Evolutionary conservation across 306 rosid species (phyloP).

Genomic region (Quercus variabilis): DNA sequence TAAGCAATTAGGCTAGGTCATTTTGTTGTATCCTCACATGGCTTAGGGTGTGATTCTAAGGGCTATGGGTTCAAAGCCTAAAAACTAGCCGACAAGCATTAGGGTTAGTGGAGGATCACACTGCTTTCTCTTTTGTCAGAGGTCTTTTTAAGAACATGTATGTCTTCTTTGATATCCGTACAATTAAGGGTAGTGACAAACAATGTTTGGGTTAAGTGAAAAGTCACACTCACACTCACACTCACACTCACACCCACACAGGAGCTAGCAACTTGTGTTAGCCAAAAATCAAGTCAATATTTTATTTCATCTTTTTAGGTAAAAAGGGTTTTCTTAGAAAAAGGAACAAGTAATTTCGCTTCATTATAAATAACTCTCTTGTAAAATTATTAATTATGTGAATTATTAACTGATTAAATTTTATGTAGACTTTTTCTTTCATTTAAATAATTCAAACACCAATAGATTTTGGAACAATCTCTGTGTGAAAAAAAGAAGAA

Average conservation of each 20-base stretch:
- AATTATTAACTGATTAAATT: no score
- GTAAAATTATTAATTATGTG: no score
- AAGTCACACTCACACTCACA: background rate
- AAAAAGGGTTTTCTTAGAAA: no score
- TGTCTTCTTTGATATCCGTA: slow-evolving; percentile 39
- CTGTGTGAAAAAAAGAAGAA: no score
- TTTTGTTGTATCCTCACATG: slow-evolving; percentile 31
- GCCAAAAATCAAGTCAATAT: background rate
- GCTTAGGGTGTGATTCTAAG: slow-evolving; percentile 4
- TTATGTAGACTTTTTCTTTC: no score
- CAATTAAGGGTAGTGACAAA: slow-evolving; percentile 21
- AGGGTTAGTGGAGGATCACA: slow-evolving; percentile 51
- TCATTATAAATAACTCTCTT: no score
- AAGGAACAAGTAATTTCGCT: no score
- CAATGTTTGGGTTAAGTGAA: slow-evolving; percentile 15
- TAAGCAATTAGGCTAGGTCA: slow-evolving; percentile 30
- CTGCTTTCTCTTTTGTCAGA: slow-evolving; percentile 33
- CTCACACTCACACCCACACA: background rate
- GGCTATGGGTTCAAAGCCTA: slow-evolving; percentile 18
- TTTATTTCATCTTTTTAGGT: background rate
- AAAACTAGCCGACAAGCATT: slow-evolving; percentile 38
- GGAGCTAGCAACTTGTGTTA: background rate
- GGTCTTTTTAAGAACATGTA: slow-evolving; percentile 22
- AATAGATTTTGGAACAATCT: no score
- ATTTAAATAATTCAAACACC: no score